phyloP scores from a whole-genome alignment of 2,329 filamentous ascomycete species.

The Colletotrichum truncatum region DNA sequence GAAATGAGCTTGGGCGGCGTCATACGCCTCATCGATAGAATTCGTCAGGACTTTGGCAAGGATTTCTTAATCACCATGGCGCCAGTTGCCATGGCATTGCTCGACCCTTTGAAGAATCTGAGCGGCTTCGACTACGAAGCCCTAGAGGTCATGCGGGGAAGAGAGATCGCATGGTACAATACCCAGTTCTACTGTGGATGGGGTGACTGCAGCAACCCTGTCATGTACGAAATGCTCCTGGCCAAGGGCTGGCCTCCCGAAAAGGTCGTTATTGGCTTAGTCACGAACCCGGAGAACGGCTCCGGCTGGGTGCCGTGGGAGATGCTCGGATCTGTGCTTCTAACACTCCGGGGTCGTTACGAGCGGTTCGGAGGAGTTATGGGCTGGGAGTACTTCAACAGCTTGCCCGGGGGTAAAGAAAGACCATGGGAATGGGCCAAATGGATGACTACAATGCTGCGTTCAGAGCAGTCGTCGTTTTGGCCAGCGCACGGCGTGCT shows the following conservation, averaged over 20 bases:
- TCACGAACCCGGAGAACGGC: slow-evolving; percentile 83
- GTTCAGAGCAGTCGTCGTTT: slow-evolving; percentile 34
- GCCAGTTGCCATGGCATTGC: slow-evolving; percentile 79
- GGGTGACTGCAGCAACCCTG: slow-evolving; percentile 63
- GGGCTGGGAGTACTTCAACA: slow-evolving; percentile 97
- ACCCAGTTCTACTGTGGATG: slow-evolving; percentile 94
- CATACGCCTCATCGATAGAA: slow-evolving; percentile 72
- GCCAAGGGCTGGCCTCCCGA: slow-evolving; percentile 75
- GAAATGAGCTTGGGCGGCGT: slow-evolving; percentile 73
- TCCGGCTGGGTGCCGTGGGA: slow-evolving; percentile 58
- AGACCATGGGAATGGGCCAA: slow-evolving; percentile 83
- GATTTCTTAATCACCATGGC: slow-evolving; percentile 82
- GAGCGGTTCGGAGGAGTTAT: slow-evolving; percentile 85
- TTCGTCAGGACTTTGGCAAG: slow-evolving; percentile 74
- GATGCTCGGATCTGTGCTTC: slow-evolving; percentile 54
- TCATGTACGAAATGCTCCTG: slow-evolving; percentile 61
- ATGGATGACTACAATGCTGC: slow-evolving; percentile 64
- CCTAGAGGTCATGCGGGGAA: slow-evolving; percentile 73
- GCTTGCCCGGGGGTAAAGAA: slow-evolving; percentile 68
- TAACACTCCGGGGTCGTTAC: slow-evolving; percentile 57
- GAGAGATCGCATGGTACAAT: slow-evolving; percentile 85
- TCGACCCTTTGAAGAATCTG: slow-evolving; percentile 66
- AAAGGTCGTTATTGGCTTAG: slow-evolving; percentile 81
- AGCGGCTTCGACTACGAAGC: slow-evolving; percentile 84
- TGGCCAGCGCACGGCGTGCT: not conserved